Evolutionary conservation across 2,329 filamentous ascomycete genomes (phyloP), one percentile per base, ranked within the genome.

Genomic region (Myriosclerotinia duriaeana): DNA sequence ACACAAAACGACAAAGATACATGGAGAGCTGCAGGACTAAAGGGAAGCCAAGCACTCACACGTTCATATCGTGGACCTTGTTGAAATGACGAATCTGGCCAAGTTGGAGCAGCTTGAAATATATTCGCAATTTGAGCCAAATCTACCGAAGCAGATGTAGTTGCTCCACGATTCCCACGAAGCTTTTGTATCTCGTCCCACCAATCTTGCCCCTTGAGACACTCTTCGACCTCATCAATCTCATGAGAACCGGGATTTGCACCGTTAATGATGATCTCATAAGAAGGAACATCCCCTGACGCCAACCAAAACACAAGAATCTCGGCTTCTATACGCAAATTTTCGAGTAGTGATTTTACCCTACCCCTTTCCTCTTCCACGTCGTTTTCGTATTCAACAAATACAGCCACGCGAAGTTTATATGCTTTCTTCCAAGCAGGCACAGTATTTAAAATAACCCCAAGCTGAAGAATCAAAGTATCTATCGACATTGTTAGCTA

Each of bases 361-460:
- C 92, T 82, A 1, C 84, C 85, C 46, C 86, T 82, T 77, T 96
- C 92, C 77, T 96, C 90, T 50, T 89, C 86, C 0, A 96, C 88
- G 71, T 96, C 92, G 36, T 83, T 87, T 75, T 95, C 91, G 71
- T 96, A 96, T 74, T 96, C 92, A 26, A 96, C 92, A 76, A 96
- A 96, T 0, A 96, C 92, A 64, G 90, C 86, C 5, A 96, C 90
- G 50, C 92, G 87, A 9, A 96, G 78, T 52, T 81, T 83, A 76
- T 91, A 95, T 0, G 83, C 84, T 63, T 85, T 86, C 72, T 89
- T 91, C 91, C 92, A 96, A 0, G 89, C 87, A 3, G 89, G 89
- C 0, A 95, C 91, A 1, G 90, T 95, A 70, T 89, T 86, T 1
- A 96, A 78, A 67, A 96, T 96, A 72, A 91, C 94, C 0, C 93